Evolutionary conservation across 2,329 filamentous ascomycete species (phyloP), one percentile per base, ranked within the genome.

Genomic region (Exophiala xenobiotica): DNA sequence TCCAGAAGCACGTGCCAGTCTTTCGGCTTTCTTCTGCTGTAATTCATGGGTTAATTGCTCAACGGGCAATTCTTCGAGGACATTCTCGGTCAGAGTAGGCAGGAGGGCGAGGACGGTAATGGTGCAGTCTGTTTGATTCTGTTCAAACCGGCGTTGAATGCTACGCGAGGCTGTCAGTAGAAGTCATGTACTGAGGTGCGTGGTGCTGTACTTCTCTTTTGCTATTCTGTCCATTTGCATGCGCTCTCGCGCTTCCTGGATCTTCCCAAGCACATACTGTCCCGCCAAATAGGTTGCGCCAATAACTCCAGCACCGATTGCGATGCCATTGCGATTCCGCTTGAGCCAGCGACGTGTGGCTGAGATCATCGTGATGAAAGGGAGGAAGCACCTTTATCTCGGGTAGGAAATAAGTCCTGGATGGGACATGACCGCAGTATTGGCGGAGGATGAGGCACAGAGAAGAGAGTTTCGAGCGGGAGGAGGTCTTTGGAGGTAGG

Each of bases 71-170:
- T 87, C 85, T 61, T 89, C 85, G 64, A 96, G 77, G 63, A 99
- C 87, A 67, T 95, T 92, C 61, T 93, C 84, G 19, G 91, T 91
- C 5, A 90, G 88, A 26, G 92, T 95, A 3, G 93, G 93, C 7
- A 99, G 80, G 49, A 99, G 83, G 23, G 92, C 93, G n/a, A 97
- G 84, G 38, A 97, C 90, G 29, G 93, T 99, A 68, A 95, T 96
- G 41, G 92, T 96, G 73, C 93, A 99, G 72, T 99, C 93, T 68
- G 96, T 92, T 69, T 99, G 93, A 70, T 99, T 99, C 72, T 99
- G 93, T 70, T 97, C 90, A 73, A 99, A 99, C 66, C 93, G 88
- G 53, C 93, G 87, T 45, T 91, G 90, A 56, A 99, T 81, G 71
- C 92, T 97, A 22, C 16, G 64, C 22, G n/a, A 19, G 29, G 27